These are phyloP conservation scores for Mariannaea sp. DNA, from an alignment of 2,329 filamentous ascomycete species.

Conservation along the genomic window DNA sequence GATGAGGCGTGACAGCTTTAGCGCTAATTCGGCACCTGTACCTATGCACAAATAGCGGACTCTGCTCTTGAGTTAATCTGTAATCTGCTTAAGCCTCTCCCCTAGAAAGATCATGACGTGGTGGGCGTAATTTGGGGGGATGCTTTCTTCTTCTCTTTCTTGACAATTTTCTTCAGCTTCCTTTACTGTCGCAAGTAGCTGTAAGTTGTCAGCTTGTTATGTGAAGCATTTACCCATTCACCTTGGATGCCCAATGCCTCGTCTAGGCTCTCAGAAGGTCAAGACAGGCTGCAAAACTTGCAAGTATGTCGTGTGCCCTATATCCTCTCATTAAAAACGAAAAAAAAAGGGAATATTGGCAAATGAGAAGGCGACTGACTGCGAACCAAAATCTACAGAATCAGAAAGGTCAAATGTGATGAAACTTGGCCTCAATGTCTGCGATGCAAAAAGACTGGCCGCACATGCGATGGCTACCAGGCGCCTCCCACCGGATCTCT, in stretches of 20 bases:
- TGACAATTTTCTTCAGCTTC: too few relatives aligned
- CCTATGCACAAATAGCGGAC: too few relatives aligned
- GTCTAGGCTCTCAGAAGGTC: slow-evolving; percentile 42
- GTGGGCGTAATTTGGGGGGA: not conserved
- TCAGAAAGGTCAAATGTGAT: slow-evolving; percentile 63
- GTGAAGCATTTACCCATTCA: not conserved
- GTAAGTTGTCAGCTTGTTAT: too few relatives aligned
- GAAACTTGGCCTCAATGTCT: slow-evolving; percentile 57
- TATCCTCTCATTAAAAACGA: too few relatives aligned
- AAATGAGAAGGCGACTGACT: too few relatives aligned
- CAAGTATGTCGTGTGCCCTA: slow-evolving; percentile 49
- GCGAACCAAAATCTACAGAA: too few relatives aligned
- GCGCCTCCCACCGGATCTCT: slow-evolving; percentile 38
- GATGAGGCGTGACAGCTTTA: too few relatives aligned
- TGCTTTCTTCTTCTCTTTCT: too few relatives aligned
- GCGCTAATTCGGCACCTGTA: too few relatives aligned
- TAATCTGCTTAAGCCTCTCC: not conserved
- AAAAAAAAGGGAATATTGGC: too few relatives aligned
- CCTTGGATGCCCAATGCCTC: slow-evolving; percentile 26
- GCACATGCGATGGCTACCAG: slow-evolving; percentile 60
- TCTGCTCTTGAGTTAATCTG: too few relatives aligned
- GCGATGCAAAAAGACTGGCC: slow-evolving; percentile 56
- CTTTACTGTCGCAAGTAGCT: too few relatives aligned
- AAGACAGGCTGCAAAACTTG: slow-evolving; percentile 58
- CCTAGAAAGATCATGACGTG: not conserved